These are phyloP conservation scores for Naganishia sp. DNA, from an alignment of 1,284 basidiomycete genomes.

Conservation along the genomic window DNA sequence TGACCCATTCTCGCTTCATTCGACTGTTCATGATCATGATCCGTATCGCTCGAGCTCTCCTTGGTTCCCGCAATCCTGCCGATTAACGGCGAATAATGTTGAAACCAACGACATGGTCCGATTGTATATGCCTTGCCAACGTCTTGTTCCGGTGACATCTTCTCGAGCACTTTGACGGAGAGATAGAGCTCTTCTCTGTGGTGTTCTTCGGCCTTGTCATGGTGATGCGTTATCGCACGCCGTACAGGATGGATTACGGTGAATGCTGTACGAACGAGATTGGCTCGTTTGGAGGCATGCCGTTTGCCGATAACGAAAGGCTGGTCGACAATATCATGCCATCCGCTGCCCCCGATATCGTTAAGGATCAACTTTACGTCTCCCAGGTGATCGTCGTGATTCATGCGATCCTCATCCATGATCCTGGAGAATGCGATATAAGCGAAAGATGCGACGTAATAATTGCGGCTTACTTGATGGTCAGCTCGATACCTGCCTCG, in stretches of 20 bases:
- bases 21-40: slow-evolving; percentile 36
- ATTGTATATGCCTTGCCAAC: slow-evolving; percentile 56
- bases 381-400: slow-evolving; percentile 58
- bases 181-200: slow-evolving; percentile 42
- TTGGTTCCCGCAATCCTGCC: slow-evolving; percentile 46
- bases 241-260: slow-evolving; percentile 10
- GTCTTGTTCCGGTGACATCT: slow-evolving; percentile 45
- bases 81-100: slow-evolving; percentile 50
- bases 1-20: slow-evolving; percentile 3
- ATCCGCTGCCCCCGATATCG: slow-evolving; percentile 10
- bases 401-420: slow-evolving; percentile 57
- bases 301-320: slow-evolving; percentile 18
- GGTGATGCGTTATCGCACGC: slow-evolving; percentile 5
- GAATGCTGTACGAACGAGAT: slow-evolving; percentile 11
- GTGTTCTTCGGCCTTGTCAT: background rate
- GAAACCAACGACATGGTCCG: slow-evolving; percentile 51
- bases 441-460: background rate
- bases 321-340: slow-evolving; percentile 24
- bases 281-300: slow-evolving; percentile 25
- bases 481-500: slow-evolving; percentile 51
- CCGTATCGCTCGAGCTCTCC: slow-evolving; percentile 34
- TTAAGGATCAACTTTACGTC: slow-evolving; percentile 42
- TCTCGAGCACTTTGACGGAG: slow-evolving; percentile 53
- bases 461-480: slow-evolving; percentile 35
- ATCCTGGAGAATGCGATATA: slow-evolving; percentile 35